Base-by-base conservation (phyloP, 208 protist genomes). In the Crithidia brevicula region DNA sequence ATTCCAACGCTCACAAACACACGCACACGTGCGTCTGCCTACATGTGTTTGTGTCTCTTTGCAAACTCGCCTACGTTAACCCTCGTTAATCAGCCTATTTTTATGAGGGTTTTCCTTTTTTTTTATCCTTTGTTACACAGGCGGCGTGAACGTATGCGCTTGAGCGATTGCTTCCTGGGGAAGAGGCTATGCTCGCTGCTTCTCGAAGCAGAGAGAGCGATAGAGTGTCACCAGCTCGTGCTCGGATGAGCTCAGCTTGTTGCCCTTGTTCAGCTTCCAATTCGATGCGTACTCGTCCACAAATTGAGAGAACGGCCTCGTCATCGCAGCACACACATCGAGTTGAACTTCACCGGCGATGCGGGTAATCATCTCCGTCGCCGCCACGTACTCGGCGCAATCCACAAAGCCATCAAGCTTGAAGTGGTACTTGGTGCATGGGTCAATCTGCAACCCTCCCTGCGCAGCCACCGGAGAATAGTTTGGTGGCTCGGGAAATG, bases 391-490 rank as follows among this genome's bases (percentile, higher is more conserved):
- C 75, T 96, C 88, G 13, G 79, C 62, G 69, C 91, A 94, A 65
- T 96, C 88, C 5, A 96, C 91, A 77, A 96, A 96, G n/a, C 88
- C 91, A 0, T 93, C 73, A n/a, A 96, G 73, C 3, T 47, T 43
- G 50, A 96, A 96, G 57, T 85, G 81, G 49, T 96, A 96, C 64
- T 75, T 61, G 11, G 86, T 87, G 30, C 91, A 85, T 0, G 86
- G 47, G 5, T 49, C 54, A 0, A 96, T 68, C 51, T 62, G 46
- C 9, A 36, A 10, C 1, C n/a, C 61, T 6, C 78, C 63, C 7
- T 74, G 38, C 3, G 54, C 33, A 16, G 27, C 57, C 11, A 16
- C 25, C 0, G 28, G 33, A 28, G 60, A n/a, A n/a, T n/a, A 70
- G 16, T 47, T 20, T 6, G 56, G 65, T 11, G 70, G 45, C 34